Conservation (phyloP, 2,329 filamentous ascomycete genomes). For the Epichloe uncinata region DNA sequence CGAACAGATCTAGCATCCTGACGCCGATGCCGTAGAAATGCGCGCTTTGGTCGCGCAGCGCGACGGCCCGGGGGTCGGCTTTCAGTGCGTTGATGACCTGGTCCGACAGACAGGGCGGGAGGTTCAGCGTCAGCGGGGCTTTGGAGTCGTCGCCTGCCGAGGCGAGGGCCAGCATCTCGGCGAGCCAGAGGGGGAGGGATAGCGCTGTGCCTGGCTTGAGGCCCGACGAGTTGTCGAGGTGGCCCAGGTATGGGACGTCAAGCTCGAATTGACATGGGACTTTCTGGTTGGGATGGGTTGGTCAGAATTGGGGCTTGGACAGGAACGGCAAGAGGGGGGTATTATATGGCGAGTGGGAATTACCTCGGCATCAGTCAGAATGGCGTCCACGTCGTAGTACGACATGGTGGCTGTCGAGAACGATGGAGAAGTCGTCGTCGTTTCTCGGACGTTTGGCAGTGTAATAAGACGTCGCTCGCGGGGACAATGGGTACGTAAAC, state of each 20-base stretch:
- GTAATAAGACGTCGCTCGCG: not conserved
- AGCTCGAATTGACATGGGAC: slow-evolving; percentile 91
- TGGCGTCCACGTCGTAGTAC: slow-evolving; percentile 76
- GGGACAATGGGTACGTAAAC: not conserved
- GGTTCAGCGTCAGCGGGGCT: slow-evolving; percentile 65
- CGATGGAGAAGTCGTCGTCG: not conserved
- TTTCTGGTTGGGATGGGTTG: slow-evolving; percentile 45
- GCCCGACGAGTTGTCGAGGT: slow-evolving; percentile 70
- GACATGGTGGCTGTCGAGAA: slow-evolving; percentile 33
- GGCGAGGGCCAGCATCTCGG: slow-evolving; percentile 77
- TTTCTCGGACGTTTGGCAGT: not conserved
- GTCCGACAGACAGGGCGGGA: slow-evolving; percentile 62
- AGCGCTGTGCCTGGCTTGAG: slow-evolving; percentile 73
- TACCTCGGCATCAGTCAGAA: slow-evolving; percentile 75
- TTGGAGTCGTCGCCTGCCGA: slow-evolving; percentile 31
- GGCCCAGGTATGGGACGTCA: slow-evolving; percentile 73
- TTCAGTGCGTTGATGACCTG: slow-evolving; percentile 82
- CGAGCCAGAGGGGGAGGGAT: slow-evolving; percentile 77
- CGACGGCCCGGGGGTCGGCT: slow-evolving; percentile 76
- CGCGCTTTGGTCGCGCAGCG: slow-evolving; percentile 67
- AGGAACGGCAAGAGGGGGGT: too few relatives aligned
- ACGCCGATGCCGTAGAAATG: slow-evolving; percentile 83
- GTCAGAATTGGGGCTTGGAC: too few relatives aligned
- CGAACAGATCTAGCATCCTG: slow-evolving; percentile 79
- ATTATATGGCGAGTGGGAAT: too few relatives aligned